These are phyloP conservation scores for Pythium angustatum DNA, from an alignment of 352 stramenopile genomes.

Conservation along the genomic window DNA sequence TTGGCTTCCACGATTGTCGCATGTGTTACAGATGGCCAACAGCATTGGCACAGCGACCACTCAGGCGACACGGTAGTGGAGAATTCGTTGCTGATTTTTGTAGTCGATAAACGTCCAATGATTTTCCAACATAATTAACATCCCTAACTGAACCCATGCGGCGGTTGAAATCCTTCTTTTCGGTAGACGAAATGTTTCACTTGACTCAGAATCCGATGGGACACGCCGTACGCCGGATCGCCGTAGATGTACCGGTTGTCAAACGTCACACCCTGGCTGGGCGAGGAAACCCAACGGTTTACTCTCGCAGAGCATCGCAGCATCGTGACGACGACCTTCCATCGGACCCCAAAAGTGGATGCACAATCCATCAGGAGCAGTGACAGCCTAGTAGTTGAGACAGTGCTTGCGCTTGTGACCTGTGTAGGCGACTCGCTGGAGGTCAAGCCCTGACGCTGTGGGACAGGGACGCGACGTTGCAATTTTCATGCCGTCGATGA, in stretches of 20 bases:
- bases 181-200: neutral
- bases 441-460: neutral
- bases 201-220: conserved; percentile 15
- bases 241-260: conserved; percentile 14
- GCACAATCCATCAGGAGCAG: conserved; percentile 25
- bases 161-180: conserved; percentile 15
- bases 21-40: conserved; percentile 21
- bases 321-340: conserved; percentile 22
- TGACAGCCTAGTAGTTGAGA: conserved; percentile 24
- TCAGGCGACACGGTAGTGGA: conserved; percentile 8
- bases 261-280: neutral
- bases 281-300: neutral
- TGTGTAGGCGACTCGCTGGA: conserved; percentile 7
- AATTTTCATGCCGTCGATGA: conserved; percentile 26
- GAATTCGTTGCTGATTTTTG: conserved; percentile 15
- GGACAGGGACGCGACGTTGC: conserved; percentile 6
- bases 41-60: conserved; percentile 17
- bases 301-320: conserved; percentile 21
- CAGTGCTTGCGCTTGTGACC: conserved; percentile 29
- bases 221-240: conserved; percentile 25
- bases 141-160: conserved; percentile 19
- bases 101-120: conserved; percentile 22
- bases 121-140: conserved; percentile 21
- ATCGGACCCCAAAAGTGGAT: conserved; percentile 23
- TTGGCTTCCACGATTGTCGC: conserved; percentile 15